Percentiles rank a stretch among this genome's conserved stretches.
Conservation (phyloP, 129 eudicot species). For the Scalesia atractyloides region DNA sequence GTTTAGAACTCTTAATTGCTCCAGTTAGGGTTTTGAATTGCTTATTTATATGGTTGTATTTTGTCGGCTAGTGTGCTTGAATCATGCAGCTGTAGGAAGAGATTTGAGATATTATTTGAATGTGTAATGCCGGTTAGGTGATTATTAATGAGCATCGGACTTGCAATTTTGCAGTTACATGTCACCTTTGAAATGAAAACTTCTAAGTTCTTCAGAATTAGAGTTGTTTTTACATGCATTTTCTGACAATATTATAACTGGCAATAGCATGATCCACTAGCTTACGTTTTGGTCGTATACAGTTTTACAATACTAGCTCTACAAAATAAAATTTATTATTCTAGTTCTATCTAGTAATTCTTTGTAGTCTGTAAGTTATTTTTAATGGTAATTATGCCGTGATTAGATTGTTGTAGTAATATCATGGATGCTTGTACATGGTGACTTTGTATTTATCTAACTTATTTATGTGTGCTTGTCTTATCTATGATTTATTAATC, state of each 20-base stretch:
- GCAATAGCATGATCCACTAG: conserved; percentile 18
- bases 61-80: neutral
- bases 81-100: conserved; percentile 16
- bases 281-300: conserved; percentile 8
- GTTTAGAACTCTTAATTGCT: neutral
- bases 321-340: neutral
- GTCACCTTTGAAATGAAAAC: neutral
- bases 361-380: neutral
- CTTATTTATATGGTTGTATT: conserved; percentile 2
- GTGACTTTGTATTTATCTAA: conserved; percentile 4
- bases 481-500: conserved; percentile 2
- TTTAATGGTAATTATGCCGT: conserved; percentile 10
- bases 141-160: neutral
- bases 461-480: neutral
- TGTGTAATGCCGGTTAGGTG: conserved; percentile 14
- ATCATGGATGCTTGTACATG: neutral
- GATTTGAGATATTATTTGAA: conserved; percentile 1
- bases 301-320: neutral
- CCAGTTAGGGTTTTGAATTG: conserved; percentile 2
- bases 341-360: neutral
- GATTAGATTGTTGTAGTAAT: conserved; percentile 6
- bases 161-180: conserved; percentile 10
- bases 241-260: conserved; percentile 16
- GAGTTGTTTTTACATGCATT: neutral
- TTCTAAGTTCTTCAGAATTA: neutral